Conservation (phyloP, 768 basidiomycete species). For the Termitomyces sp. region DNA sequence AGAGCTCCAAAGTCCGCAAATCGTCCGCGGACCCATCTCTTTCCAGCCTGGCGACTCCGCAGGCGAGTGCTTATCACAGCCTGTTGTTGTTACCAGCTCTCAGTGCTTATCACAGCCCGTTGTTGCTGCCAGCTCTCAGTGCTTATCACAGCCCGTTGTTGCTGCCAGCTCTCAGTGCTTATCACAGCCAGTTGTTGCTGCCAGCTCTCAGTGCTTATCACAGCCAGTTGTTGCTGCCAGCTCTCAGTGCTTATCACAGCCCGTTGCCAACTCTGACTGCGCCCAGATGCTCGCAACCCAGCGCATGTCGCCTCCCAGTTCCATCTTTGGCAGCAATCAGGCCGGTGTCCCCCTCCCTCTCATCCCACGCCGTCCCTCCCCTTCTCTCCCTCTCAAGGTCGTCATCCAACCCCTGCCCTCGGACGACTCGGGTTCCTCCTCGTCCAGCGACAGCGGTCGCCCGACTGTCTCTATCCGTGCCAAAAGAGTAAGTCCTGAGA, state of each 20-base stretch:
- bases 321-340: conserved; percentile 30
- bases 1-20: conserved; percentile 7
- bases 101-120: too few species aligned
- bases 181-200: too few species aligned
- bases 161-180: too few species aligned
- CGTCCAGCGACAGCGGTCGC: conserved; percentile 10
- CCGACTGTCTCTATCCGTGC: conserved; percentile 2
- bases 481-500: conserved; percentile 6
- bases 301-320: conserved; percentile 30
- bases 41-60: background rate
- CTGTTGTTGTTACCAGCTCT: too few species aligned
- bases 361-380: conserved; percentile 47
- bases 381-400: conserved; percentile 18
- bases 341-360: conserved; percentile 59
- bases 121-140: too few species aligned
- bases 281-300: conserved; percentile 42
- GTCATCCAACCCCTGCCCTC: conserved; percentile 19
- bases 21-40: conserved; percentile 6
- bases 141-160: too few species aligned
- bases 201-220: too few species aligned
- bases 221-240: too few species aligned
- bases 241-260: too few species aligned
- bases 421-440: conserved; percentile 22
- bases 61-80: conserved; percentile 5
- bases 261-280: conserved; percentile 1